These are phyloP conservation scores for Podila clonocystis DNA, from an alignment of 192 early-diverging fungal species.

Conservation along the genomic window DNA sequence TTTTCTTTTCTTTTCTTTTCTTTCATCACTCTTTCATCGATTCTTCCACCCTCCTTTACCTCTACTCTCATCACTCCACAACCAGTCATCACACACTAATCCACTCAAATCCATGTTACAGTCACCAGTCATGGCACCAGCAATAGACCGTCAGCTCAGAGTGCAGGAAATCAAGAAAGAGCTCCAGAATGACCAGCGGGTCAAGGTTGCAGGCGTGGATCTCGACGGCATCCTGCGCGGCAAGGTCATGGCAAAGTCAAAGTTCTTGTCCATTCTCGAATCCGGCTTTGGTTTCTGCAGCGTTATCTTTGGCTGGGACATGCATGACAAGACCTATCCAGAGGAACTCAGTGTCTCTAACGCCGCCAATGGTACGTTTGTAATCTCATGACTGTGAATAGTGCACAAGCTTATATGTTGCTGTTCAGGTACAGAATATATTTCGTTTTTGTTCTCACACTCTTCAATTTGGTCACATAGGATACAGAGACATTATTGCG, in stretches of 20 bases:
- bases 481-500: constrained; percentile 68
- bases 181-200: constrained; percentile 55
- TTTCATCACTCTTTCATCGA: not conserved
- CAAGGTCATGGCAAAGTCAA: constrained; percentile 72
- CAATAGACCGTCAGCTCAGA: constrained; percentile 1
- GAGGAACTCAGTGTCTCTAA: constrained; percentile 52
- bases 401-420: not conserved
- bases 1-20: not conserved
- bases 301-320: constrained; percentile 85
- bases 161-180: constrained; percentile 36
- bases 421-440: not conserved
- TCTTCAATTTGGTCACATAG: constrained; percentile 38
- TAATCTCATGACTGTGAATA: not conserved
- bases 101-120: constrained; percentile 3
- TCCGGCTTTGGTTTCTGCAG: constrained; percentile 85
- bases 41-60: not conserved
- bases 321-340: constrained; percentile 76
- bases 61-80: not conserved
- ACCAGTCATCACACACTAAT: constrained; percentile 24
- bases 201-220: constrained; percentile 73
- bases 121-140: not conserved
- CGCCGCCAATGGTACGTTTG: constrained; percentile 40
- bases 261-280: constrained; percentile 70
- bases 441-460: not conserved
- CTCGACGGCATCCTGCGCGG: constrained; percentile 80